These are phyloP conservation scores for Bondarzewia mesenterica DNA, from an alignment of 1,284 basidiomycete species.

Conservation along the genomic window DNA sequence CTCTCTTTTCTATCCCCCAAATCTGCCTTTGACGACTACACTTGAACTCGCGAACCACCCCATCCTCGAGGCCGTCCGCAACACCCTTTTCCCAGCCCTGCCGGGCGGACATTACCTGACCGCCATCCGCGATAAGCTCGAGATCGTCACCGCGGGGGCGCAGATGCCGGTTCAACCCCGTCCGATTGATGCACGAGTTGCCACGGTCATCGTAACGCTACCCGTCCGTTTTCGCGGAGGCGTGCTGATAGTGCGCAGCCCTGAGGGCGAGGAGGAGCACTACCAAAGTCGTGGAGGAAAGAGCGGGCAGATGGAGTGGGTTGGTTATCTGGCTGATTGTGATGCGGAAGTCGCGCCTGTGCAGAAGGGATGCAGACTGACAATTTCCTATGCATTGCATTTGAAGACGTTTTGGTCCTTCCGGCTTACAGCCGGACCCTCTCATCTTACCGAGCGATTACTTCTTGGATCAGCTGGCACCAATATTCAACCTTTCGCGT, in stretches of 20 bases:
- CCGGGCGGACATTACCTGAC: constrained; percentile 63
- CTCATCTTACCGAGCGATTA: constrained; percentile 63
- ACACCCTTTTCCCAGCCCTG: constrained; percentile 58
- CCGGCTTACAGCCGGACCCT: constrained; percentile 43
- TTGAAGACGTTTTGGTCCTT: constrained; percentile 58
- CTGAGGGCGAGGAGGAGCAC: constrained; percentile 51
- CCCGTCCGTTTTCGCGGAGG: constrained; percentile 69
- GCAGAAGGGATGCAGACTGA: constrained; percentile 59
- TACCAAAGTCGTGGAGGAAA: constrained; percentile 56
- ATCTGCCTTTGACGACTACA: constrained; percentile 62
- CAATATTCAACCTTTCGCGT: constrained; percentile 60
- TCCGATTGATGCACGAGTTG: constrained; percentile 57
- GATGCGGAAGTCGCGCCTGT: constrained; percentile 67
- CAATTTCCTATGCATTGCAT: constrained; percentile 63
- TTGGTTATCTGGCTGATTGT: constrained; percentile 63
- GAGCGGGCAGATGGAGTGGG: constrained; percentile 64
- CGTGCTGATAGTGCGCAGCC: constrained; percentile 46
- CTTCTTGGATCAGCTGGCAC: constrained; percentile 62
- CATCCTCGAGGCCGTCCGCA: constrained; percentile 66
- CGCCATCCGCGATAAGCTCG: constrained; percentile 58
- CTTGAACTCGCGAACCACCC: constrained; percentile 75
- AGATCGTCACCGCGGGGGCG: constrained; percentile 55
- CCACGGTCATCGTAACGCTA: constrained; percentile 64
- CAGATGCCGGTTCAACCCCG: constrained; percentile 47
- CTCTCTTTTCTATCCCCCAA: constrained; percentile 64